These are phyloP conservation scores for Thalassiosira ordinaria DNA, from an alignment of 352 stramenopile species.

Conservation along the genomic window DNA sequence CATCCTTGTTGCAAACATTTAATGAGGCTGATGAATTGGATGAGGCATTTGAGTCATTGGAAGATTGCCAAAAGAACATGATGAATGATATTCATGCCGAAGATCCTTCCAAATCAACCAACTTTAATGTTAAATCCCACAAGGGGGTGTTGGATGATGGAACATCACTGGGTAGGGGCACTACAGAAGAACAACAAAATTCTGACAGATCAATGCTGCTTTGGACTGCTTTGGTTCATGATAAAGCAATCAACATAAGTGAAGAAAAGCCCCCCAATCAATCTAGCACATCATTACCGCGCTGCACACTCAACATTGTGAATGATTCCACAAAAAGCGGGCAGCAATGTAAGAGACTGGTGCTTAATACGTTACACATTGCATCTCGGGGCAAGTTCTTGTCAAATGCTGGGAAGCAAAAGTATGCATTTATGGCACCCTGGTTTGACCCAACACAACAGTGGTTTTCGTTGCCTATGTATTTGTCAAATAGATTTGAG, in stretches of 20 bases:
- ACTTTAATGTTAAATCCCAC: slow-evolving; percentile 19
- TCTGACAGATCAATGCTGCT: slow-evolving; percentile 43
- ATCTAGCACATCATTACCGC: slow-evolving; percentile 6
- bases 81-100: neutral
- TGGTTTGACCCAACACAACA: slow-evolving; percentile 76
- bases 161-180: slow-evolving; percentile 20
- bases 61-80: slow-evolving; percentile 19
- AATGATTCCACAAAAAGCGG: slow-evolving; percentile 30
- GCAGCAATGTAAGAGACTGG: slow-evolving; percentile 19
- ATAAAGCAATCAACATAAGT: slow-evolving; percentile 12
- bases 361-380: slow-evolving; percentile 64
- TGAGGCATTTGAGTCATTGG: slow-evolving; percentile 30
- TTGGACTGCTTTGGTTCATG: slow-evolving; percentile 34
- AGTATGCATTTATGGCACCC: slow-evolving; percentile 48
- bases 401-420: slow-evolving; percentile 6
- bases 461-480: slow-evolving; percentile 82
- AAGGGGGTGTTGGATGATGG: slow-evolving; percentile 22
- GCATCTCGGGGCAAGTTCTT: slow-evolving; percentile 73
- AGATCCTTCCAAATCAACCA: neutral
- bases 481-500: slow-evolving; percentile 77
- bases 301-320: slow-evolving; percentile 23
- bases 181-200: slow-evolving; percentile 39
- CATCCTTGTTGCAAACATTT: slow-evolving; percentile 43
- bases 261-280: slow-evolving; percentile 1
- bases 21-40: slow-evolving; percentile 51